Evolutionary conservation across 352 stramenopile species (phyloP), one percentile per base, ranked within the genome.

Genomic region (Phytophthora boehmeriae): DNA sequence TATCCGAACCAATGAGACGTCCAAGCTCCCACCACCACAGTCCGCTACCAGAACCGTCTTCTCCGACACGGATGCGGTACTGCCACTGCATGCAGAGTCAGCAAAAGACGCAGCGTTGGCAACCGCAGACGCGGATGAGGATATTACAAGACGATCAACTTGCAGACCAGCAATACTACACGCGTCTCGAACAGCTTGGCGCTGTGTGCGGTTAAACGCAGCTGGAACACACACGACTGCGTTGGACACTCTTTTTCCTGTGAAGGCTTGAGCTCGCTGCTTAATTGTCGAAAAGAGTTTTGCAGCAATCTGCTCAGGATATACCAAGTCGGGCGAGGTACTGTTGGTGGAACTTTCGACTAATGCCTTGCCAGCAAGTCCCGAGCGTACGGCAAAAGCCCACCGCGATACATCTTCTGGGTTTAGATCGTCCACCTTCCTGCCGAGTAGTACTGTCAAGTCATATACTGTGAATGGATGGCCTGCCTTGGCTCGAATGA

Each of bases 281-380:
- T 81, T 79, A 32, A 87, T 66, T n/a, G 56, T 65, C 0, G 50
- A 58, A 16, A 87, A 45, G 19, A 83, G 50, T 17, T 80, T 66
- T 4, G 75, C 75, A 20, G 72, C 47, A n/a, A 87, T 20, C 61
- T 87, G 73, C 42, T 87, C 78, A 0, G 78, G 78, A 13, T 70
- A 71, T 19, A 55, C 49, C 30, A 76, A 17, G 46, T 63, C 43
- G 8, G 45, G 45, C 28, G 51, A 10, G 22, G 8, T 45, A 9
- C 23, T 25, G 8, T 20, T 39, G 5, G 36, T 13, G 14, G 16
- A 45, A 28, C 68, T 68, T 41, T 79, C 73, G 0, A 87, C 35
- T 0, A 82, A 28, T 4, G 48, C 75, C 51, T 81, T 84, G 14
- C 53, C 75, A 32, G 39, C 54, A 14, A 59, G 34, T 2, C 67